Conservation (phyloP, 2,329 filamentous ascomycete species). For the Pseudogymnoascus sp. region DNA sequence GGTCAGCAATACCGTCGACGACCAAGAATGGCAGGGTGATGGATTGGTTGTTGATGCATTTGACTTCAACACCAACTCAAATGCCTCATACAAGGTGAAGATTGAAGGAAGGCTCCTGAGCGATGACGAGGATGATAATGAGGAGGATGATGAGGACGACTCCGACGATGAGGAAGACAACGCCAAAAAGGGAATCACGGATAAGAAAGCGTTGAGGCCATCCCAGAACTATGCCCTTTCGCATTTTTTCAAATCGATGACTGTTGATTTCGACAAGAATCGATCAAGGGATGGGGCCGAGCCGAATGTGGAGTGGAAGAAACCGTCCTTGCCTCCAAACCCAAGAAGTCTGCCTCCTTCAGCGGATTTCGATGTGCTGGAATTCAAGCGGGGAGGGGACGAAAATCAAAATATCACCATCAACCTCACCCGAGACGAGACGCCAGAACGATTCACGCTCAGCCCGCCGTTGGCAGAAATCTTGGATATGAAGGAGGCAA, state of each 20-base stretch:
- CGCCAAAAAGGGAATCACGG: conserved; percentile 40
- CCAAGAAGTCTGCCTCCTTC: conserved; percentile 42
- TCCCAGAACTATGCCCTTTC: conserved; percentile 55
- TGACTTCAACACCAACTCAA: conserved; percentile 70
- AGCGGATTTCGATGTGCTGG: conserved; percentile 80
- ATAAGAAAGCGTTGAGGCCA: conserved; percentile 30
- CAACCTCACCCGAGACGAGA: conserved; percentile 77
- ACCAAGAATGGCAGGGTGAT: conserved; percentile 83
- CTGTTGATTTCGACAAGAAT: conserved; percentile 63
- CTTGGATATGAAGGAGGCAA: conserved; percentile 79
- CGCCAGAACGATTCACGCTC: conserved; percentile 75
- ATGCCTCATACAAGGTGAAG: conserved; percentile 81
- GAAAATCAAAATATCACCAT: conserved; percentile 89
- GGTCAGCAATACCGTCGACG: conserved; percentile 91
- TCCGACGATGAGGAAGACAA: conserved; percentile 38
- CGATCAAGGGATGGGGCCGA: conserved; percentile 49
- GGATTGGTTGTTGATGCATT: conserved; percentile 66
- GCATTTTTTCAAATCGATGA: conserved; percentile 76
- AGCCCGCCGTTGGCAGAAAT: conserved; percentile 75
- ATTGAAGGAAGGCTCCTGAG: conserved; percentile 83
- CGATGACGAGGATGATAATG: conserved; percentile 50
- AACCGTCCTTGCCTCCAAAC: conserved; percentile 53
- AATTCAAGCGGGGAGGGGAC: conserved; percentile 86
- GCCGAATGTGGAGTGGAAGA: conserved; percentile 75
- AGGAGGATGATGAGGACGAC: conserved; percentile 44